Evolutionary conservation across 345 rosid species (phyloP), one percentile per base, ranked within the genome.

Genomic region (Lepidium aucheri): DNA sequence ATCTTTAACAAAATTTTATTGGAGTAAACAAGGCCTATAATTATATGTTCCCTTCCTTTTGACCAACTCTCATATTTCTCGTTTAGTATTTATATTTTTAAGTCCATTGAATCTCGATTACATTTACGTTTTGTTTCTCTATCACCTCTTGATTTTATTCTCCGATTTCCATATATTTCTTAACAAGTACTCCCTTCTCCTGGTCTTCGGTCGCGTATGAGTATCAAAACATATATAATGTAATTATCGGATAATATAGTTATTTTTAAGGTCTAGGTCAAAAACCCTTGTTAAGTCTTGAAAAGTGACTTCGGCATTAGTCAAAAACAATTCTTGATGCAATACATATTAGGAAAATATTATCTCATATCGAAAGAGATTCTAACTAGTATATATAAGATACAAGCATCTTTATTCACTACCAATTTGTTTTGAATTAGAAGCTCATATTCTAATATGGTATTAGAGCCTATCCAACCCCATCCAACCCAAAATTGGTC

Each of bases 11-110:
- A 9, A 18, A 64, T 38, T 38, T 38, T 58, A 46, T 71, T 72
- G 76, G 60, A 57, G 26, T 57, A 72, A 72, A 51, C 71, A 72
- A 72, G 66, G 36, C 54, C 76, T 65, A 72, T 58, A 57, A 35
- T 58, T 72, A 26, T 65, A 50, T 72, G 71, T 65, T 51, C 66
- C 71, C 69, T 8, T 24, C 13, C 46, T 50, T 72, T 72, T 72
- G 76, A 72, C 76, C 76, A 41, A 72, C 72, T 72, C 76, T 65
- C 32, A 57, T 33, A 4, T 58, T 65, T 72, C 69, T 71, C 42
- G 55, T 54, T 44, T 62, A 70, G 39, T 71, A 45, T n/a, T 44
- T 36, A 36, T 63, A 45, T 63, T 63, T 26, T 4, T 28, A 8
- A 54, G 30, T 39, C 30, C 44, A 65, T 65, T 72, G 76, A 65